Percentiles rank a stretch among this genome's conserved stretches.
Evolutionary conservation across 345 rosid species (phyloP).

Genomic region (Pelargonium nanum): DNA sequence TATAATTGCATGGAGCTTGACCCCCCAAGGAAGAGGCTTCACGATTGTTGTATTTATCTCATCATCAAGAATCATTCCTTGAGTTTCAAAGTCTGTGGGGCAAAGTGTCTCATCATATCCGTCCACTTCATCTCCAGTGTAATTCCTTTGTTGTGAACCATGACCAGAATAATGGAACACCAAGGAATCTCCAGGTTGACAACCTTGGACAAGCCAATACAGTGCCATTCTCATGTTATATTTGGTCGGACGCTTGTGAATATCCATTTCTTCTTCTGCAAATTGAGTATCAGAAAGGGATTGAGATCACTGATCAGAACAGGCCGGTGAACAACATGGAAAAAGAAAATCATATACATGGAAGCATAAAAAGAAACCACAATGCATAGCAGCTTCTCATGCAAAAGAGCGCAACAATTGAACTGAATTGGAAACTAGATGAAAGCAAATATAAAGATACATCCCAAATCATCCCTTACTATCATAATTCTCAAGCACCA

Average conservation of each 20-base stretch:
- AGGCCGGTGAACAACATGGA: background rate
- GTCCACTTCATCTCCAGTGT: constrained; percentile 62
- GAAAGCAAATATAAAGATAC: background rate
- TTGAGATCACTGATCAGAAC: constrained; percentile 1
- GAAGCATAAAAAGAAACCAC: background rate
- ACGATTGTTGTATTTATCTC: constrained; percentile 77
- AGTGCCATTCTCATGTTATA: constrained; percentile 61
- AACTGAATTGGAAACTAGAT: background rate
- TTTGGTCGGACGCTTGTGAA: constrained; percentile 48
- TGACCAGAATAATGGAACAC: constrained; percentile 90
- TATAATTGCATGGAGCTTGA: constrained; percentile 72
- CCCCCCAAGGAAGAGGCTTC: constrained; percentile 76
- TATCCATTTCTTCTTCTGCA: constrained; percentile 81
- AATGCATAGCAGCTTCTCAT: background rate
- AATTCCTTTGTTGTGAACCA: constrained; percentile 60
- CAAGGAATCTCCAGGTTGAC: constrained; percentile 71
- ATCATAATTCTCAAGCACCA: background rate
- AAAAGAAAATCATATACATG: background rate
- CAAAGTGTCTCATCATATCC: constrained; percentile 89
- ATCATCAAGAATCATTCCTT: constrained; percentile 81
- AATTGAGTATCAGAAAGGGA: constrained; percentile 2
- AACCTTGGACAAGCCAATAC: constrained; percentile 62
- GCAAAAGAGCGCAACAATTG: background rate
- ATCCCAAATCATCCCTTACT: background rate
- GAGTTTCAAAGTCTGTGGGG: constrained; percentile 50